Conservation (phyloP, 169 alveolate species). For the Theileria annulata region DNA sequence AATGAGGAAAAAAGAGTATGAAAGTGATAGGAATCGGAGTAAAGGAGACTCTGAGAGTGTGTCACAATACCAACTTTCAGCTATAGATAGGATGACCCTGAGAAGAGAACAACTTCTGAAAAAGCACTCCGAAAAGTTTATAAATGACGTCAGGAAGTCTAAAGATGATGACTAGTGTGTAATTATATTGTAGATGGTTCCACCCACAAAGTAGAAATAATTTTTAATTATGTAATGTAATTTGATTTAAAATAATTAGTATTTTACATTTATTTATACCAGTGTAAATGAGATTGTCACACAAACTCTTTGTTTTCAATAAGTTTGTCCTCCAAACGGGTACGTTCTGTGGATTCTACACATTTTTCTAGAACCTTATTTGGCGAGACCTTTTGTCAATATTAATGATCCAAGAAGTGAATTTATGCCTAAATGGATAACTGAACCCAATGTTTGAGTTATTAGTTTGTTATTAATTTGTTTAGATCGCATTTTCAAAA, state of each 20-base stretch:
- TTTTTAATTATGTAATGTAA: slow-evolving; percentile 3
- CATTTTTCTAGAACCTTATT: slow-evolving; percentile 50
- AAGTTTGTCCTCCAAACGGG: neutral
- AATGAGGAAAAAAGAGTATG: slow-evolving; percentile 1
- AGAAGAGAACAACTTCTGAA: slow-evolving; percentile 41
- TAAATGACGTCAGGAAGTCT: slow-evolving; percentile 21
- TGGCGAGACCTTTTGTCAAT: slow-evolving; percentile 78
- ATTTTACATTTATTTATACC: neutral
- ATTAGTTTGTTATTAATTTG: neutral
- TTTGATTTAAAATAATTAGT: neutral
- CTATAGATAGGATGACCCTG: slow-evolving; percentile 56
- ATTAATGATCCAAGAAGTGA: slow-evolving; percentile 54
- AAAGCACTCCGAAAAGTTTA: slow-evolving; percentile 49
- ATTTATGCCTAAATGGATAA: slow-evolving; percentile 65
- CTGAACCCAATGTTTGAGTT: slow-evolving; percentile 63
- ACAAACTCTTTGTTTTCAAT: neutral
- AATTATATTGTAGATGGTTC: neutral
- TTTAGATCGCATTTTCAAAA: slow-evolving; percentile 29
- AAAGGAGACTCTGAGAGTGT: slow-evolving; percentile 7
- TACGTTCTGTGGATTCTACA: neutral
- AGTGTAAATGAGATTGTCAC: neutral
- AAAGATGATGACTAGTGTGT: neutral
- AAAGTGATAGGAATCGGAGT: neutral
- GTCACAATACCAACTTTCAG: slow-evolving; percentile 33
- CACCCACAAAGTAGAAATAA: slow-evolving; percentile 7